Evolutionary conservation across 2,329 filamentous ascomycete genomes (phyloP).

Genomic region (Talaromyces sp.): DNA sequence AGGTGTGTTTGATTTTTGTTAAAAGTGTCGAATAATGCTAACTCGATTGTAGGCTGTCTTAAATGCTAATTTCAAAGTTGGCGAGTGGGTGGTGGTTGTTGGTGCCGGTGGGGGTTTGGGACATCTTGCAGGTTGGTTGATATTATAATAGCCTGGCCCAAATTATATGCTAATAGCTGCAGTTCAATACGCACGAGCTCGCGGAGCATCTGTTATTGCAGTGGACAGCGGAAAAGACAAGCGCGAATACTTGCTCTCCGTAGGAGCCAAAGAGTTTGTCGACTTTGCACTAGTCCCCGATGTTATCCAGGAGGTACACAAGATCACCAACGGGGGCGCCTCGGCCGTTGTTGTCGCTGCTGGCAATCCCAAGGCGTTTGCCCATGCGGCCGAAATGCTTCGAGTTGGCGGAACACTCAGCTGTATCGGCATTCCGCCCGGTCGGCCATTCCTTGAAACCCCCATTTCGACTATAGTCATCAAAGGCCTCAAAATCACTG

Average conservation of each 20-base stretch:
- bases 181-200: slow-evolving; percentile 43
- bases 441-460: slow-evolving; percentile 35
- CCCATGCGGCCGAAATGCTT: slow-evolving; percentile 41
- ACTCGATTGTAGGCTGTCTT: slow-evolving; percentile 31
- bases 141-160: not conserved
- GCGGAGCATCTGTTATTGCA: slow-evolving; percentile 40
- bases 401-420: slow-evolving; percentile 40
- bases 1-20: slow-evolving; percentile 20
- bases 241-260: slow-evolving; percentile 32
- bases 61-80: slow-evolving; percentile 36
- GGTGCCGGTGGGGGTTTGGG: slow-evolving; percentile 45
- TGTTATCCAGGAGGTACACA: slow-evolving; percentile 28
- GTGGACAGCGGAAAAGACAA: slow-evolving; percentile 39
- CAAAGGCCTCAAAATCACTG: slow-evolving; percentile 40
- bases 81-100: slow-evolving; percentile 42
- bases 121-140: slow-evolving; percentile 36
- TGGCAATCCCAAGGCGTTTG: slow-evolving; percentile 38
- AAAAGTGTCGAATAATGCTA: not conserved
- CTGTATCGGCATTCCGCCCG: slow-evolving; percentile 42
- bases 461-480: slow-evolving; percentile 43
- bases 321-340: slow-evolving; percentile 37
- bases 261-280: slow-evolving; percentile 39
- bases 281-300: slow-evolving; percentile 34
- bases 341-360: slow-evolving; percentile 41
- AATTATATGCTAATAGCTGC: not conserved